Evolutionary conservation across 768 basidiomycete species (phyloP).

Genomic region (Termitomyces sp.): DNA sequence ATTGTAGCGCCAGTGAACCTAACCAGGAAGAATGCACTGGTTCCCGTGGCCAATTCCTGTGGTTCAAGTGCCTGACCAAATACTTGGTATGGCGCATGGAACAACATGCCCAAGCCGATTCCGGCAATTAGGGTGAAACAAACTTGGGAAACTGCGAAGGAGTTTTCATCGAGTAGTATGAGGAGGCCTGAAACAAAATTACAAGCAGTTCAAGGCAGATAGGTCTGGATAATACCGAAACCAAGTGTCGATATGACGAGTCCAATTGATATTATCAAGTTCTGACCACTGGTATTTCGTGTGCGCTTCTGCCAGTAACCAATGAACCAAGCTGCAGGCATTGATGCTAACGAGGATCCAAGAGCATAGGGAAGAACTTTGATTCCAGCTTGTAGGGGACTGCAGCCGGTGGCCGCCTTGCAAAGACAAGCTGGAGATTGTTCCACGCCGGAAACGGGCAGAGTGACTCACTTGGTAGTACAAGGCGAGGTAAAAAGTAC

Average conservation of each 20-base stretch:
- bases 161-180: constrained; percentile 50
- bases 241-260: constrained; percentile 62
- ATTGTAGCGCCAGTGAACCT: constrained; percentile 83
- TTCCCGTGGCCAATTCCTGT: constrained; percentile 68
- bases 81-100: constrained; percentile 81
- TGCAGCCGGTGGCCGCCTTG: constrained; percentile 64
- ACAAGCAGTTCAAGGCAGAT: background rate
- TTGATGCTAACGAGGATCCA: constrained; percentile 78
- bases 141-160: constrained; percentile 38
- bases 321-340: constrained; percentile 84
- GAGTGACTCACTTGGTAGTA: constrained; percentile 62
- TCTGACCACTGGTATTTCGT: constrained; percentile 57
- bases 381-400: constrained; percentile 68
- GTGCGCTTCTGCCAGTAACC: constrained; percentile 55
- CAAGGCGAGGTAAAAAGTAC: constrained; percentile 80
- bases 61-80: constrained; percentile 63
- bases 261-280: constrained; percentile 56
- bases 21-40: constrained; percentile 83
- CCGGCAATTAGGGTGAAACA: constrained; percentile 69
- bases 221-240: constrained; percentile 49
- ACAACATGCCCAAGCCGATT: constrained; percentile 75
- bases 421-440: background rate
- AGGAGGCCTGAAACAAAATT: constrained; percentile 49
- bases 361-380: constrained; percentile 80
- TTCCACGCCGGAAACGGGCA: constrained; percentile 1